Percentiles rank a stretch among this genome's conserved stretches.
Evolutionary conservation across 306 rosid species (phyloP).

Genomic region (Canavalia gladiata): DNA sequence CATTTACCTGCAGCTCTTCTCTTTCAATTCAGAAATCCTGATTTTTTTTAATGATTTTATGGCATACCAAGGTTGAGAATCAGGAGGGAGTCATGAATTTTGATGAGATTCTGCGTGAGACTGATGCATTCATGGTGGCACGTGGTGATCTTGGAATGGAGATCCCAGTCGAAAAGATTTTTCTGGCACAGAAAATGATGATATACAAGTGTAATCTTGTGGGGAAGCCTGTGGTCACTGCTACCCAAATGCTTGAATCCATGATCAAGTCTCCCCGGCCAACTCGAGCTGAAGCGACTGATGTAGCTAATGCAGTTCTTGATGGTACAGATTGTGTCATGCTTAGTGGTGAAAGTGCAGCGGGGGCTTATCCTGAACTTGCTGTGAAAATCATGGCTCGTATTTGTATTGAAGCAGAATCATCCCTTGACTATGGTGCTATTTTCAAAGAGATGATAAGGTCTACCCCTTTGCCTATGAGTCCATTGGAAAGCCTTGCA

Average conservation of each 20-base stretch:
- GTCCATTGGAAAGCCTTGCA: conserved; percentile 98
- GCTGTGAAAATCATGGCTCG: conserved; percentile 96
- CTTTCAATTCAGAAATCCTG: conserved; percentile 34
- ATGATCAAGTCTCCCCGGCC: conserved; percentile 98
- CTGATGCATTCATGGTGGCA: conserved; percentile 98
- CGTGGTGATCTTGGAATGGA: conserved; percentile 99
- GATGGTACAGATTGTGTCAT: conserved; percentile 97
- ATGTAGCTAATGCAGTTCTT: conserved; percentile 94
- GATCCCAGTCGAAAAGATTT: conserved; percentile 96
- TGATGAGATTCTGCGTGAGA: conserved; percentile 95
- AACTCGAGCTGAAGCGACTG: conserved; percentile 97
- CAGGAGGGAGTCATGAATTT: conserved; percentile 97
- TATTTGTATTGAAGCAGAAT: conserved; percentile 92
- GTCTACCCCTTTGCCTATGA: conserved; percentile 96
- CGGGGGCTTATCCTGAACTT: conserved; percentile 92
- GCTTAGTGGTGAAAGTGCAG: conserved; percentile 99
- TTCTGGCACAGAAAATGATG: conserved; percentile 98
- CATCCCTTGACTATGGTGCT: conserved; percentile 91
- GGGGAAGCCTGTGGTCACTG: conserved; percentile 97
- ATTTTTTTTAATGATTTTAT: conserved; percentile 36
- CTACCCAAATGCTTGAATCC: conserved; percentile 98
- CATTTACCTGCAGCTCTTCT: background rate
- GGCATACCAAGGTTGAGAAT: conserved; percentile 81
- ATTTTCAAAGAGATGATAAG: conserved; percentile 94
- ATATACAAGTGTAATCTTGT: conserved; percentile 94